Conservation (phyloP, 2,329 filamentous ascomycete genomes). For the Epichloe coenophiala region DNA sequence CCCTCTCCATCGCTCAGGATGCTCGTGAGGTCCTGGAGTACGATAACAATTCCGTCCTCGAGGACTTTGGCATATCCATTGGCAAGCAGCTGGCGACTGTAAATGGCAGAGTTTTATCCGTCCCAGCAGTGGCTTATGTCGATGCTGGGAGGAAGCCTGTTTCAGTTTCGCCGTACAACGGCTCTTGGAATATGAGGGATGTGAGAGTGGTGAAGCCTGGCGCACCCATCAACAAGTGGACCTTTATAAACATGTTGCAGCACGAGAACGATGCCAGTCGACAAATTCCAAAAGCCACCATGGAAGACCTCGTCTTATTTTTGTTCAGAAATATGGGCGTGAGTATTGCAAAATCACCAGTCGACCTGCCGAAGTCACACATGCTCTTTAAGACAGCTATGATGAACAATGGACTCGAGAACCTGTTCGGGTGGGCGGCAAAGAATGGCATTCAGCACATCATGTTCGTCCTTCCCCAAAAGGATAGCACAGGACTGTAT, state of each 20-base stretch:
- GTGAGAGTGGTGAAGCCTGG: slow-evolving; percentile 43
- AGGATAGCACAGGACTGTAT: slow-evolving; percentile 42
- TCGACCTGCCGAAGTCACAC: slow-evolving; percentile 5
- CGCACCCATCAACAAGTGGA: slow-evolving; percentile 33
- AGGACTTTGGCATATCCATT: slow-evolving; percentile 50
- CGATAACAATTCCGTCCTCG: slow-evolving; percentile 30
- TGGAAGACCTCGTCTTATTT: slow-evolving; percentile 23
- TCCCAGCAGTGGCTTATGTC: slow-evolving; percentile 49
- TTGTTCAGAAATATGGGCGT: slow-evolving; percentile 26
- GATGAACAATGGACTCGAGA: slow-evolving; percentile 10
- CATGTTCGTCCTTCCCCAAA: slow-evolving; percentile 44
- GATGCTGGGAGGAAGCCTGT: slow-evolving; percentile 10
- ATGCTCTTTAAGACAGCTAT: slow-evolving; percentile 6
- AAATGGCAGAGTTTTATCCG: slow-evolving; percentile 49
- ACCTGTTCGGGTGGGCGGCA: slow-evolving; percentile 19
- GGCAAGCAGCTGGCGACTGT: slow-evolving; percentile 55
- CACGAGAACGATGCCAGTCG: background rate
- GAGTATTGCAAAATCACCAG: slow-evolving; percentile 16
- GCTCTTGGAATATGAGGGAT: slow-evolving; percentile 55
- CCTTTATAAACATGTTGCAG: slow-evolving; percentile 28
- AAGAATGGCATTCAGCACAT: slow-evolving; percentile 32
- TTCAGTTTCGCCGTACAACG: slow-evolving; percentile 27
- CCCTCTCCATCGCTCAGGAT: slow-evolving; percentile 45
- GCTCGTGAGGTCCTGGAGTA: slow-evolving; percentile 47
- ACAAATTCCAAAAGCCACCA: slow-evolving; percentile 8